Evolutionary conservation across 139 green algal species (phyloP).

Genomic region (Axilococcus clingmanii): DNA sequence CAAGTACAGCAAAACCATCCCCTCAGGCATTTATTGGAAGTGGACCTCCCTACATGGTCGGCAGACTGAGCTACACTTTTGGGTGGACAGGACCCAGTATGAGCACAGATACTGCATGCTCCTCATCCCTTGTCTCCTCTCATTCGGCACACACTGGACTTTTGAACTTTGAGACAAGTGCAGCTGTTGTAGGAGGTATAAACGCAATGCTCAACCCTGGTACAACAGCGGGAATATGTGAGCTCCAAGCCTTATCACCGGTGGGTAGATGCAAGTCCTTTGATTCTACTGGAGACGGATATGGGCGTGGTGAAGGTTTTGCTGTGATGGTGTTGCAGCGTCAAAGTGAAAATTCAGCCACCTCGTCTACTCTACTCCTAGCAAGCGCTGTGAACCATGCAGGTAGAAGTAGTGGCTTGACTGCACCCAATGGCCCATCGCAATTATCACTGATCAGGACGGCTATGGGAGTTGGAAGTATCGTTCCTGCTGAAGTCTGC

Average conservation of each 20-base stretch:
- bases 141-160: conserved; percentile 29
- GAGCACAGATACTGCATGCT: conserved; percentile 49
- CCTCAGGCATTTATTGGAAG: conserved; percentile 25
- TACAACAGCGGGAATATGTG: conserved; percentile 22
- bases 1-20: neutral
- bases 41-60: conserved; percentile 26
- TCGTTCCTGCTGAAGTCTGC: neutral
- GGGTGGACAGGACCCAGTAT: conserved; percentile 36
- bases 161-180: neutral
- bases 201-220: conserved; percentile 27
- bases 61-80: conserved; percentile 48
- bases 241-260: conserved; percentile 30
- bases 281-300: conserved; percentile 46
- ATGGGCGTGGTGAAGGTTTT: conserved; percentile 41
- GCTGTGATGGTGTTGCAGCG: conserved; percentile 8
- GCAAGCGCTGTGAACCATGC: conserved; percentile 78
- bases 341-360: neutral
- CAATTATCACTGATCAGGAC: conserved; percentile 47
- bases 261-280: conserved; percentile 46
- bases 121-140: conserved; percentile 36
- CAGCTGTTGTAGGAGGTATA: conserved; percentile 17
- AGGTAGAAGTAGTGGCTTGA: conserved; percentile 70
- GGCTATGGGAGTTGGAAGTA: conserved; percentile 23
- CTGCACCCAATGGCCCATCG: conserved; percentile 63
- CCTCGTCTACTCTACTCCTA: conserved; percentile 21